Evolutionary conservation across 2,329 filamentous ascomycete species (phyloP), one percentile per base, ranked within the genome.

Genomic region (Diatrype stigma): DNA sequence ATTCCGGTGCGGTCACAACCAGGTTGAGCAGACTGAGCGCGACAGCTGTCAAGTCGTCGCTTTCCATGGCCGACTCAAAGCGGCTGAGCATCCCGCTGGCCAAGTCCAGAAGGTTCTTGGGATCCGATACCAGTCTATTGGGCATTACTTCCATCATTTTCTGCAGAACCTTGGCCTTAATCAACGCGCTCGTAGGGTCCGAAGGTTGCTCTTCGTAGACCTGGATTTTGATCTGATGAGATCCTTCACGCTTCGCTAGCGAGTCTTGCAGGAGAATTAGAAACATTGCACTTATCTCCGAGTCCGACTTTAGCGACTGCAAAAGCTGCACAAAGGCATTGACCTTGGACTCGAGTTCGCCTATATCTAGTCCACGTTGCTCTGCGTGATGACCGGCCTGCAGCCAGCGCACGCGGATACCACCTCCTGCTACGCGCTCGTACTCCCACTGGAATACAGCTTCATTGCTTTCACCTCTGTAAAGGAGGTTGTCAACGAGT

Each of bases 91-190:
- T 75, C 50, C 86, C 78, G 47, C 74, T 73, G 46, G 86, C 77
- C 2, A 91, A 74, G 44, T 83, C 78, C 2, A 90, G 69, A 6
- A 89, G 75, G 57, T 87, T 82, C 42, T 78, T 77, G 2, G 86
- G 85, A 51, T 83, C 79, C 30, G 76, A 77, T 28, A 86, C 78
- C 12, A 90, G 74, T 54, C 81, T 83, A 21, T 85, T 79, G 1
- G 84, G 78, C 44, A 85, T 78, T 44, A 73, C 76, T 22, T 81
- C 78, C 66, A 89, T 81, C 68, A 90, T 76, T 32, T 77, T 78
- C 60, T 88, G 84, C 7, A 89, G 73, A 1, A 89, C 67, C 46
- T 82, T 82, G 5, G 84, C 74, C 55, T 87, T 76, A 6, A 78
- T 66, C 1, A 90, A 68, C 3, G 75, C 72, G 4, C 62, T 63